Percentiles rank a stretch among this genome's conserved stretches.
Conservation (phyloP, 2,329 filamentous ascomycete species). For the Alternaria postmessia region DNA sequence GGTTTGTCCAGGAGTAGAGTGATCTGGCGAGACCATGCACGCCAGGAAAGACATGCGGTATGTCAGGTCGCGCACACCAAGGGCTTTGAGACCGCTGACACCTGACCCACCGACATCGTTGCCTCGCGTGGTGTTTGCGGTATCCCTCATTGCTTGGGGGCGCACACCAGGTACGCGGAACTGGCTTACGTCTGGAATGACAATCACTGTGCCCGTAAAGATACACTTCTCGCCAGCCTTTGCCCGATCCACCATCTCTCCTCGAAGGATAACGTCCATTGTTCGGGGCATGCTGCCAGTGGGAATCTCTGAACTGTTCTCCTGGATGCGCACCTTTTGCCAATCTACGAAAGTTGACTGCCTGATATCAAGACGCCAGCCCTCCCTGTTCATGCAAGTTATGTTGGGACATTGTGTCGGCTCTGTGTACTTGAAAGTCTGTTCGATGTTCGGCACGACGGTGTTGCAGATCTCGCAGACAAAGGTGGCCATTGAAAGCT, state of each 20-base stretch:
- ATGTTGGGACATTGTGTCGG: conserved; percentile 92
- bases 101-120: conserved; percentile 84
- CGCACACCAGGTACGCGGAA: conserved; percentile 86
- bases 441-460: conserved; percentile 88
- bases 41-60: conserved; percentile 96
- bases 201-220: conserved; percentile 94
- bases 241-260: conserved; percentile 95
- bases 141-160: conserved; percentile 85
- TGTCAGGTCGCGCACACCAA: conserved; percentile 93
- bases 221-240: conserved; percentile 99
- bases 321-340: conserved; percentile 98
- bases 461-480: conserved; percentile 87
- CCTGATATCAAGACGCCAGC: conserved; percentile 96
- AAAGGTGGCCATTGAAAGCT: conserved; percentile 91
- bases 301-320: conserved; percentile 97
- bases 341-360: conserved; percentile 99
- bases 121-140: conserved; percentile 73
- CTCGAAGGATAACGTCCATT: conserved; percentile 94
- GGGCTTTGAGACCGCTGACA: conserved; percentile 85
- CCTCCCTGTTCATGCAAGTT: conserved; percentile 84
- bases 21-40: conserved; percentile 94
- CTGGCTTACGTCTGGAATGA: conserved; percentile 96
- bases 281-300: conserved; percentile 98
- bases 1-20: conserved; percentile 78
- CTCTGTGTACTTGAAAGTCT: conserved; percentile 97